Conservation (phyloP, 352 stramenopile species). For the Aphanomyces astaci region DNA sequence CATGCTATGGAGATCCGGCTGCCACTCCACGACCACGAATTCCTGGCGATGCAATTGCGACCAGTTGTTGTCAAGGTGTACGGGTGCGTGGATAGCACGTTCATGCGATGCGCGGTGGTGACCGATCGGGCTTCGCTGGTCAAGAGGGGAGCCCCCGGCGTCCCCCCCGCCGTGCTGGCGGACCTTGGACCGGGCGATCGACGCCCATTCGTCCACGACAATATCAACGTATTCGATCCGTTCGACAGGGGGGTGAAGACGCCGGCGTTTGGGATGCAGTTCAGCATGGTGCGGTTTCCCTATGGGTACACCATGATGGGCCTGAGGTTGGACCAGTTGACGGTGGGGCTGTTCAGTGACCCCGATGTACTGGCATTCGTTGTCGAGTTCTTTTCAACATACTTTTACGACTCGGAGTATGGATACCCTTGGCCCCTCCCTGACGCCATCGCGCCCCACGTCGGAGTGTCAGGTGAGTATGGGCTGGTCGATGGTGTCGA, state of each 20-base stretch:
- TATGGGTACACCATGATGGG: slow-evolving; percentile 22
- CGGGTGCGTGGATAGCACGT: slow-evolving; percentile 1
- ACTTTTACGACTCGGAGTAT: slow-evolving; percentile 19
- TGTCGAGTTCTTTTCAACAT: slow-evolving; percentile 19
- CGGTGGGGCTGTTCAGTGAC: not conserved
- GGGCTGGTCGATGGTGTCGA: not conserved
- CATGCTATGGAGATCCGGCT: slow-evolving; percentile 1
- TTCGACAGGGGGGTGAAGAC: not conserved
- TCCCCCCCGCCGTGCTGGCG: not conserved
- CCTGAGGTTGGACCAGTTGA: not conserved
- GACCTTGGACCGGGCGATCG: not conserved
- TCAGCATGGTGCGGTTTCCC: slow-evolving; percentile 5
- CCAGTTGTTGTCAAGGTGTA: not conserved
- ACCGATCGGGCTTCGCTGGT: not conserved
- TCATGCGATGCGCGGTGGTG: not conserved
- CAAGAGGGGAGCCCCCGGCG: not conserved
- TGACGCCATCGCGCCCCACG: not conserved
- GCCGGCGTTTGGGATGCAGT: slow-evolving; percentile 1
- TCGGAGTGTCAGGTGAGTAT: too few species aligned
- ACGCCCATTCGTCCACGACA: not conserved
- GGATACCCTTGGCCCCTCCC: slow-evolving; percentile 15
- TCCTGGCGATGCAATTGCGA: not conserved
- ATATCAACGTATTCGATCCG: not conserved
- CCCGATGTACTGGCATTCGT: not conserved
- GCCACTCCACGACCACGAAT: not conserved